Base-by-base conservation (phyloP, 192 early-diverging fungal genomes). In the Linnemannia elongata region DNA sequence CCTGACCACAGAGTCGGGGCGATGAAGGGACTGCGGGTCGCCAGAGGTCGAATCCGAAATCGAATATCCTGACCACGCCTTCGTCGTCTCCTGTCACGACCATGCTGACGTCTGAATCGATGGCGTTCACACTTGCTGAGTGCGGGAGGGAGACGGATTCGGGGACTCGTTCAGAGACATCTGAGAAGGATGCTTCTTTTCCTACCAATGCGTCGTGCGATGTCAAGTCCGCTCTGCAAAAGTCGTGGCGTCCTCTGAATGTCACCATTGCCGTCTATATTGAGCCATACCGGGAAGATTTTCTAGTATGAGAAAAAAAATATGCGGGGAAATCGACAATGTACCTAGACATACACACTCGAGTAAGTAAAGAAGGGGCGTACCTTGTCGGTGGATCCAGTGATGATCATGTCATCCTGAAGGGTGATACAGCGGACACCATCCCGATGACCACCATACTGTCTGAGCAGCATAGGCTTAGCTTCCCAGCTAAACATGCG, bases 391-490 rank as follows among this genome's bases (percentile, higher is more conserved):
- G 75, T 41, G 10, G 85, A 81, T 33, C 85, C 85, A 6, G 85
- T 87, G 49, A 87, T 74, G 45, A 87, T 55, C 80, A 81, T 87
- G 54, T 81, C 75, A 71, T 87, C 79, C 68, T 78, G 85, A 4
- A 81, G 35, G 1, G 72, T 69, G 71, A 87, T 74, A 30, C 85
- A 81, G 0, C 79, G 69, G 9, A 87, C 76, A 17, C 79, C 72
- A 54, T 55, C 68, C n/a, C 76, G n/a, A 75, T 87, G 85, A 0
- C 79, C 76, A 38, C 79, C 85, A 70, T 81, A 87, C 49, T 87
- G 85, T n/a, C 80, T 57, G 38, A 87, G 38, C 18, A 87, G 35
- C 76, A 87, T 81, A 5, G 85, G 85, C 17, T 87, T 87, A 30
- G 79, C 55, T 12, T 75, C 85, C 76, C 85, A 74, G 42, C 85